Base-by-base conservation (phyloP, 2,329 filamentous ascomycete species). In the Fusarium nanum region DNA sequence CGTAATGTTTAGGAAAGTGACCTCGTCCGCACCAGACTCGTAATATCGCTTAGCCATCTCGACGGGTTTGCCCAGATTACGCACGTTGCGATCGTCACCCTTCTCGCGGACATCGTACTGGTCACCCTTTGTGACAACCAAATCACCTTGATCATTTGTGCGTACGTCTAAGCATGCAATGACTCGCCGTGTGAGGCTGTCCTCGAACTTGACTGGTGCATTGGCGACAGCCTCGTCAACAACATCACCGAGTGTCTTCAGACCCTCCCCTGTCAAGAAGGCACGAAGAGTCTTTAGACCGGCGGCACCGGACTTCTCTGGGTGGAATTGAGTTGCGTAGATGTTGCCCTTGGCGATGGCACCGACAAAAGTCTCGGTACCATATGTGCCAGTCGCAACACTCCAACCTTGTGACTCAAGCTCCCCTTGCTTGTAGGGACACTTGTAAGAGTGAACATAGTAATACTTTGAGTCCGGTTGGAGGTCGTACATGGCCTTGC, bases 101-200 rank as follows among this genome's bases (percentile, higher is more conserved):
- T 98, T 98, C 77, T 98, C 96, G 32, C 96, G 92, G 9, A 99
- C 96, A 76, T 99, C 96, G 83, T 99, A 99, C 80, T 98, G 95
- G 81, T 99, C 96, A 60, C 96, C 96, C 81, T 99, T 99, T 16
- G 96, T 99, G 40, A 99, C 96, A 1, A 99, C 96, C 12, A 99
- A 86, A 80, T 99, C 96, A 34, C 96, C 96, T 65, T 92, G 86
- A 79, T 99, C 96, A 80, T 99, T 99, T 56, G 94, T 89, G 45
- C 96, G 92, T 53, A 99, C 96, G 78, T 99, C 96, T 28, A 99
- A 89, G 78, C 96, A 99, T 28, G 96, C 96, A 77, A 99, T 98
- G 53, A 99, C 89, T 71, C 96, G 89, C 64, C 94, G 87, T n/a
- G 96, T 99, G 53, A 99, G 85, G 20, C 94, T 94, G 72, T 94